Evolutionary conservation across 192 early-diverging fungal species (phyloP).

Genomic region (Hyaloraphidium curvatum): DNA sequence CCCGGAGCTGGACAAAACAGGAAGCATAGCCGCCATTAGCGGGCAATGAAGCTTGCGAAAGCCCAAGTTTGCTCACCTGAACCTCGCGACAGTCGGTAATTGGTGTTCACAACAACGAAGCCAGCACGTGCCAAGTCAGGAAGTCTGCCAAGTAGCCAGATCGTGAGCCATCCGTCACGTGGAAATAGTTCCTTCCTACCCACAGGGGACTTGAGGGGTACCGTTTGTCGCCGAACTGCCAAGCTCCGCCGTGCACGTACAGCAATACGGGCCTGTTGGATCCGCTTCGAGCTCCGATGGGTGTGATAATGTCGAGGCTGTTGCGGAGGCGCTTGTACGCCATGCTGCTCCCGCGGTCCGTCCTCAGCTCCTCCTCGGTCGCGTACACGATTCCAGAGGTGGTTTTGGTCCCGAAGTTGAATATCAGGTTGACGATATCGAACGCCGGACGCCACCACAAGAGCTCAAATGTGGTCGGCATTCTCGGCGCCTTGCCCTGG

Average conservation of each 20-base stretch:
- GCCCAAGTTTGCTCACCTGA: too few species aligned
- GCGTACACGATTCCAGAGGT: background rate
- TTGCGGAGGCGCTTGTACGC: background rate
- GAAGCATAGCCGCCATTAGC: too few species aligned
- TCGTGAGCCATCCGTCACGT: background rate
- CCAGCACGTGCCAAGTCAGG: background rate
- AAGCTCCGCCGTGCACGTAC: background rate
- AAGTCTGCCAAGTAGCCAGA: background rate
- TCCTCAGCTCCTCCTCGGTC: background rate
- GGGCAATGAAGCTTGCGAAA: too few species aligned
- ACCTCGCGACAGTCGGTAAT: background rate
- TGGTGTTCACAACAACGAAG: background rate
- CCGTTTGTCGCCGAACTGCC: background rate
- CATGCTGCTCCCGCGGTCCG: background rate
- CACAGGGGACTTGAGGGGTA: background rate
- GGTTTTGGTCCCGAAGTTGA: background rate
- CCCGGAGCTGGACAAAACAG: background rate
- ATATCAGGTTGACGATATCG: background rate
- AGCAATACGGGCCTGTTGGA: background rate
- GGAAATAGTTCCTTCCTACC: background rate
- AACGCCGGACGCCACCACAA: background rate
- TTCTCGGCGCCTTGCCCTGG: background rate
- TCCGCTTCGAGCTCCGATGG: background rate
- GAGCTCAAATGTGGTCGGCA: background rate
- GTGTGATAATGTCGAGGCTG: background rate